Base-by-base conservation (phyloP, 257 asterid genomes). In the Ilex aquifolium region DNA sequence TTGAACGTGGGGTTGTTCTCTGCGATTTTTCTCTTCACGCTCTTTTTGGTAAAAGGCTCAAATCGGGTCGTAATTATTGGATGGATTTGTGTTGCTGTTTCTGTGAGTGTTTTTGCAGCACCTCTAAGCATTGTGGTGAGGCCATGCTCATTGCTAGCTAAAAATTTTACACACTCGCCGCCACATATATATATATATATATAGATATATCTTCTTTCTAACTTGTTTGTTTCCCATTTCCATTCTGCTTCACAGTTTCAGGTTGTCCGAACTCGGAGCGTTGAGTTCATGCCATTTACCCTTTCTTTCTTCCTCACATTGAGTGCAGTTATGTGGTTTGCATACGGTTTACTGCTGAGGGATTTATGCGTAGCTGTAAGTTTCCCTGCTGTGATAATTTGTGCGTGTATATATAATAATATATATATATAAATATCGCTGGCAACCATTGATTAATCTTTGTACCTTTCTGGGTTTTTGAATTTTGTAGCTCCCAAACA, bases 291-390 rank as follows among this genome's bases (percentile, higher is more conserved):
- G 96, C 96, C 97, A 0, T 78, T 92, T 66, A 60, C 76, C 27
- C 68, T 92, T 67, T 89, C 97, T 10, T 80, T 87, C 49, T 79
- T 80, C 80, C 81, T 92, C 74, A 89, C 99, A 0, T 31, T 87
- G 61, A 89, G 88, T 46, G 98, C 97, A 29, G 62, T 92, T 53
- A 70, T 79, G 82, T 92, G 98, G 98, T 87, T 89, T 58, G 75
- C 72, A 10, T 92, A 92, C 60, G 97, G 98, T 10, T 31, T 83
- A 12, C 64, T 87, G 3, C 66, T 51, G 13, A 72, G 55, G 52
- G 98, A 92, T 59, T 56, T 75, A 7, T 76, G 81, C 48, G 61
- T 79, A 52, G 74, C 84, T 59, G 83, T 78, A 65, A 56, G 74
- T 51, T 21, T 21, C 27, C 27, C 27, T 21, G 27, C 27, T 21